Base-by-base conservation (phyloP, 2,329 filamentous ascomycete species). In the Trichocomaceae sp. region DNA sequence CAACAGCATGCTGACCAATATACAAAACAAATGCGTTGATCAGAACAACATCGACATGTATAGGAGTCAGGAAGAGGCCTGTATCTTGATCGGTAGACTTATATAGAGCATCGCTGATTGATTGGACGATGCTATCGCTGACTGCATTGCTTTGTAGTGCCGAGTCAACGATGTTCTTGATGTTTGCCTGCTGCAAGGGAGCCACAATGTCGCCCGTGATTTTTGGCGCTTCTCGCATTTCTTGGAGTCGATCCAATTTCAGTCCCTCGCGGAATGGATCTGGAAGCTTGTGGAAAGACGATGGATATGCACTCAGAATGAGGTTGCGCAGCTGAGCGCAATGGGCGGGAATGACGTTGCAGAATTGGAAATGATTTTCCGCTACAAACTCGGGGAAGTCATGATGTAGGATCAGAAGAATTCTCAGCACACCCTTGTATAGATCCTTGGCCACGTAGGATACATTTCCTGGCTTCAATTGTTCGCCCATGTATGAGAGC, bases 331-430 rank as follows among this genome's bases (percentile, higher is more conserved):
- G 78, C 70, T 97, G 93, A 15, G 86, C 85, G 71, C 89, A 93
- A 65, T 93, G 87, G 50, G 84, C 82, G 1, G 91, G 88, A 56
- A 97, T 86, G 64, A 83, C 84, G 62, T 87, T 85, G 73, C 86
- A 90, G 51, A 99, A 82, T 61, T 84, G 83, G 61, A 88, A 83
- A 66, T 95, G 88, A 69, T 95, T 90, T 63, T 91, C 88, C 5
- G 88, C 87, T 42, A 99, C 75, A 70, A 96, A 99, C 55, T 96
- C 90, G 0, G 92, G 88, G 71, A 90, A 97, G 69, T 99, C 93
- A 66, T 97, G 93, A 62, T 96, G 88, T 52, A 99, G 76, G 51
- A 95, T 81, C 33, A 95, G 76, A 53, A 97, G 75, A 57, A 96
- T 82, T 66, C 95, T 90, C 47, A 95, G 76, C 1, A 88, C 83